These are phyloP conservation scores for Spizellomyces punctatus DNA, from an alignment of 192 early-diverging fungal species.

Conservation along the genomic window DNA sequence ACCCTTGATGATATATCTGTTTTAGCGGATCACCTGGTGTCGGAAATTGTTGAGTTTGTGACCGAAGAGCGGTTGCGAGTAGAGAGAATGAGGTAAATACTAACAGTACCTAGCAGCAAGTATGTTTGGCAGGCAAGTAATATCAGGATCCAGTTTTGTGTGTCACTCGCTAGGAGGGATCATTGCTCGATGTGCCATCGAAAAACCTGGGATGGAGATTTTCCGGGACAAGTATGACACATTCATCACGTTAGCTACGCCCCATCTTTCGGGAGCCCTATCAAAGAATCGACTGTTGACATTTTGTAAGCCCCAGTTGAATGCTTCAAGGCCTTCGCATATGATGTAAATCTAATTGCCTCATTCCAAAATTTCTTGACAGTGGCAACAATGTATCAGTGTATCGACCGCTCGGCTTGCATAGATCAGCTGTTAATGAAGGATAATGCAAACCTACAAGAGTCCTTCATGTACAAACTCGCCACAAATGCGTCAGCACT, in stretches of 20 bases:
- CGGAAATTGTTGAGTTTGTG: conserved; percentile 27
- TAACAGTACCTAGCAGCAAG: not conserved
- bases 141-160: conserved; percentile 18
- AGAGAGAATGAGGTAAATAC: conserved; percentile 15
- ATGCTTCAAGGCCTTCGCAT: not conserved
- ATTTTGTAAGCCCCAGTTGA: not conserved
- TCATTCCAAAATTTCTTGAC: not conserved
- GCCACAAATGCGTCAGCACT: conserved; percentile 10
- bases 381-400: conserved; percentile 13
- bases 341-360: not conserved
- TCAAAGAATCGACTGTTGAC: conserved; percentile 17
- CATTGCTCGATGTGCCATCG: conserved; percentile 36
- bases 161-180: conserved; percentile 41
- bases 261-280: conserved; percentile 24
- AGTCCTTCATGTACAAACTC: conserved; percentile 22
- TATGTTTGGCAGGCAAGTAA: not conserved
- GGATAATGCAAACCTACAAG: conserved; percentile 8
- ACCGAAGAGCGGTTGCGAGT: not conserved
- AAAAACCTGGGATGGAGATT: conserved; percentile 1
- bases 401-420: conserved; percentile 10
- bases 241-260: conserved; percentile 34
- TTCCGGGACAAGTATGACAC: conserved; percentile 21
- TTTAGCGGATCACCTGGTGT: conserved; percentile 21
- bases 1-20: conserved; percentile 24
- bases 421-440: conserved; percentile 25